Evolutionary conservation across 345 rosid genomes (phyloP).

Genomic region (Euphorbia peplus): DNA sequence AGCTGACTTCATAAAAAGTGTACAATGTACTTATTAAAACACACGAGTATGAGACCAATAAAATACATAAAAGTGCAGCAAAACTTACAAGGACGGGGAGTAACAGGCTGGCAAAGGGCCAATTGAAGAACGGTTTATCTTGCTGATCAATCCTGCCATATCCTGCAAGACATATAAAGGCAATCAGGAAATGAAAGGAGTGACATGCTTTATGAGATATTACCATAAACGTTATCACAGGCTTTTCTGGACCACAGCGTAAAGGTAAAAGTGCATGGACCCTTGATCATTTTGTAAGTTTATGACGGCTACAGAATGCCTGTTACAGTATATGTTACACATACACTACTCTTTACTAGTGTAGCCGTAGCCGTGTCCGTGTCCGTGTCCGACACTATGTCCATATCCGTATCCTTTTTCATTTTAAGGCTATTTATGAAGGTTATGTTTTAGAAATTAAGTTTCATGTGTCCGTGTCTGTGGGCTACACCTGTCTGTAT

Average conservation of each 20-base stretch:
- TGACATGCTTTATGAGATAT: background rate
- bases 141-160: constrained; percentile 98
- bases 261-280: background rate
- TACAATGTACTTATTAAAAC: background rate
- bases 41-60: constrained; percentile 11
- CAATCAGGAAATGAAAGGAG: constrained; percentile 20
- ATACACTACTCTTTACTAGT: too few species aligned
- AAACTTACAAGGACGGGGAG: constrained; percentile 85
- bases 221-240: constrained; percentile 4
- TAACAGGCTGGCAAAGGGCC: constrained; percentile 95
- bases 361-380: too few species aligned
- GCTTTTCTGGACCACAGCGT: background rate
- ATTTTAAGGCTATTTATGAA: too few species aligned
- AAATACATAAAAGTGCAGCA: constrained; percentile 2
- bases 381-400: too few species aligned
- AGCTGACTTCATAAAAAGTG: background rate
- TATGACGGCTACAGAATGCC: background rate
- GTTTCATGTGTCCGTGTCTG: too few species aligned
- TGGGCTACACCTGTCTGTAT: too few species aligned
- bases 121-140: constrained; percentile 95
- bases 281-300: too few species aligned
- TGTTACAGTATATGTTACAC: too few species aligned
- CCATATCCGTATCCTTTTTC: too few species aligned
- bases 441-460: too few species aligned
- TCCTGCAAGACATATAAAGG: constrained; percentile 49